These are phyloP conservation scores for Globisporangium megalacanthum DNA, from an alignment of 352 stramenopile genomes.

Conservation along the genomic window DNA sequence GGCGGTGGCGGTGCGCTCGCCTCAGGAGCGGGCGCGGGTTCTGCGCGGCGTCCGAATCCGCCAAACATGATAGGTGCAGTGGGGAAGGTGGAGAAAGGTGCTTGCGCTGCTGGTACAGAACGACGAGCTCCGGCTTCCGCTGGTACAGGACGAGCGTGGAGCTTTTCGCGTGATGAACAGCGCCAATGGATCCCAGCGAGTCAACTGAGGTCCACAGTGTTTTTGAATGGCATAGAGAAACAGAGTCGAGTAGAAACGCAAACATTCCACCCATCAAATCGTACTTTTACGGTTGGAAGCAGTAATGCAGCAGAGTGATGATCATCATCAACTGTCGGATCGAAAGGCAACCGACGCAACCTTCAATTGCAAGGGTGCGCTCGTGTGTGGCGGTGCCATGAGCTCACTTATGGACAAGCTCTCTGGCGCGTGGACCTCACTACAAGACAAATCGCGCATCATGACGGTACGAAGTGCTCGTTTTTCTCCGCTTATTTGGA, in stretches of 20 bases:
- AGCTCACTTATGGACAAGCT: conserved; percentile 9
- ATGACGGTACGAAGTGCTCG: conserved; percentile 6
- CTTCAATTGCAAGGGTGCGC: too few relatives aligned
- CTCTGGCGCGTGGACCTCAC: conserved; percentile 11
- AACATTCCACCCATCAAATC: conserved; percentile 1
- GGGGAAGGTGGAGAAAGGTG: neutral
- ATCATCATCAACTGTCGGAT: neutral
- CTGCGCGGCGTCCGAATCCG: conserved; percentile 15
- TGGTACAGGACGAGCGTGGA: neutral
- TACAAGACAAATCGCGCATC: neutral
- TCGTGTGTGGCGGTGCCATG: too few relatives aligned
- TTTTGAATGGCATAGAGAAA: neutral
- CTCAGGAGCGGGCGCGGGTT: conserved; percentile 11
- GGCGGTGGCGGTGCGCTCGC: conserved; percentile 3
- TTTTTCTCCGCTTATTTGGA: neutral
- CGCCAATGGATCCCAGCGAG: neutral
- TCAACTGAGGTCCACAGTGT: neutral
- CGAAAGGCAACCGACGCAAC: neutral
- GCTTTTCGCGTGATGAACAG: neutral
- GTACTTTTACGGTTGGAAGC: neutral
- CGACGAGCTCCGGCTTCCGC: neutral
- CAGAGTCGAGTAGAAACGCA: neutral
- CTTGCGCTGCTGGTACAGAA: neutral
- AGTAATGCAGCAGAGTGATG: neutral
- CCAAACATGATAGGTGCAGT: conserved; percentile 13